These are phyloP conservation scores for Penicillium simplicissimum DNA, from an alignment of 495 filamentous ascomycete genomes.

Conservation along the genomic window DNA sequence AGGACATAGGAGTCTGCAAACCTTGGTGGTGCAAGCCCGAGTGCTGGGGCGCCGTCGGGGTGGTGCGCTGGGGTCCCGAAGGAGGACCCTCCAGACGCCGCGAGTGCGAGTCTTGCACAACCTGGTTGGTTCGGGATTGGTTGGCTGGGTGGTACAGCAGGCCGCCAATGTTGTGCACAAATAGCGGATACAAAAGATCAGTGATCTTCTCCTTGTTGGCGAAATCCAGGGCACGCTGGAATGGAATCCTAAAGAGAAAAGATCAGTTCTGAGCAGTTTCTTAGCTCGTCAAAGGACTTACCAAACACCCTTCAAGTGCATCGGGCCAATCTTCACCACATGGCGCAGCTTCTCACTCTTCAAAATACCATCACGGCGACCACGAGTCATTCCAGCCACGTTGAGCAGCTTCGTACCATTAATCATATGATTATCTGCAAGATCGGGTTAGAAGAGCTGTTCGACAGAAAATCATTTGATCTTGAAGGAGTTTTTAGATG, in stretches of 20 bases:
- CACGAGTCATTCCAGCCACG: constrained; percentile 96
- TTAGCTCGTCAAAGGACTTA: constrained; percentile 46
- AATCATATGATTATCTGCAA: constrained; percentile 97
- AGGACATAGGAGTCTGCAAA: constrained; percentile 66
- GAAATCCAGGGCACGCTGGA: constrained; percentile 93
- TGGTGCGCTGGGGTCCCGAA: constrained; percentile 37
- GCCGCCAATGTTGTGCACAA: constrained; percentile 95
- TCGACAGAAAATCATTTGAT: background rate
- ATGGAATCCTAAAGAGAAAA: constrained; percentile 77
- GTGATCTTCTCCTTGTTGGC: constrained; percentile 99
- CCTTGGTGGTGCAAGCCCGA: constrained; percentile 80
- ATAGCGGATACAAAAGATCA: constrained; percentile 89
- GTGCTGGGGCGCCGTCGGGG: constrained; percentile 59
- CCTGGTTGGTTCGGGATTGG: constrained; percentile 73
- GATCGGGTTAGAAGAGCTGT: constrained; percentile 7
- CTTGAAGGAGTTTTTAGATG: background rate
- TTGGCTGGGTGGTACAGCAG: constrained; percentile 94
- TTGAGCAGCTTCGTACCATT: constrained; percentile 97
- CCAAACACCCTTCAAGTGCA: constrained; percentile 99
- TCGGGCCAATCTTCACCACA: constrained; percentile 98
- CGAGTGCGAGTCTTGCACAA: constrained; percentile 83
- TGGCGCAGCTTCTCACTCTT: constrained; percentile 97
- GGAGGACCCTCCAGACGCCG: constrained; percentile 56
- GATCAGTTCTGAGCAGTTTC: background rate
- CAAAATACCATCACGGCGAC: constrained; percentile 91